These are phyloP conservation scores for Amesomyces nigricolor DNA, from an alignment of 2,329 filamentous ascomycete species.

Conservation along the genomic window DNA sequence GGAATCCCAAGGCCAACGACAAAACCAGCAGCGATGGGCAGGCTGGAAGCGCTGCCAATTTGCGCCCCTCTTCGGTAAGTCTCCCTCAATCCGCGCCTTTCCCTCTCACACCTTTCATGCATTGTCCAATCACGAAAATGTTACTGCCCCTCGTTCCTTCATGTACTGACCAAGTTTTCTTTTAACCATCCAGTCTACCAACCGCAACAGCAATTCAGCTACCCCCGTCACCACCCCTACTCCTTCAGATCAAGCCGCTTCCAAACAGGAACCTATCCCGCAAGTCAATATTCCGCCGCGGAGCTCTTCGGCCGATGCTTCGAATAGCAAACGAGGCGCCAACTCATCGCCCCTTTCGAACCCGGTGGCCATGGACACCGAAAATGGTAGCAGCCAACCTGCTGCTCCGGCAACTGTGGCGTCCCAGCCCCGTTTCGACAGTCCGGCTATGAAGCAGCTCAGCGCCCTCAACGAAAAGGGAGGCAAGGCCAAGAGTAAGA, in stretches of 20 bases:
- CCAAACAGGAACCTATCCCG: slow-evolving; percentile 50
- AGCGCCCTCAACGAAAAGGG: slow-evolving; percentile 83
- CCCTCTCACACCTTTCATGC: slow-evolving; percentile 17
- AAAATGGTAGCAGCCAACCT: slow-evolving; percentile 32
- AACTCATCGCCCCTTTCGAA: slow-evolving; percentile 71
- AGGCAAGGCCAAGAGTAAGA: slow-evolving; percentile 73
- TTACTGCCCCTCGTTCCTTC: slow-evolving; percentile 24
- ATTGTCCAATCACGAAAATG: slow-evolving; percentile 41
- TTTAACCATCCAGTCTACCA: slow-evolving; percentile 47
- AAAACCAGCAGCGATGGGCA: slow-evolving; percentile 34
- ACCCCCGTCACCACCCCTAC: slow-evolving; percentile 50
- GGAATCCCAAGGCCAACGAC: slow-evolving; percentile 33
- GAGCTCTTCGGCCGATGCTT: slow-evolving; percentile 59
- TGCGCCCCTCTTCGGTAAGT: slow-evolving; percentile 53
- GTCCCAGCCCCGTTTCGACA: slow-evolving; percentile 40
- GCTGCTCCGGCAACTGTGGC: slow-evolving; percentile 26
- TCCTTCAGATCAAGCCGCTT: slow-evolving; percentile 40
- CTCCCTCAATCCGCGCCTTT: slow-evolving; percentile 27
- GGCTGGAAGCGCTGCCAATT: slow-evolving; percentile 44
- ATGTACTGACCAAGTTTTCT: slow-evolving; percentile 43
- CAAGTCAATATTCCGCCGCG: slow-evolving; percentile 55
- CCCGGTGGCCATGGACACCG: slow-evolving; percentile 58
- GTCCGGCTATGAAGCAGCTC: slow-evolving; percentile 76
- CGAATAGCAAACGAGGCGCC: slow-evolving; percentile 50
- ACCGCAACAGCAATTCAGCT: slow-evolving; percentile 50